Base-by-base conservation (phyloP, 192 early-diverging fungal genomes). In the Umbelopsis vinacea region DNA sequence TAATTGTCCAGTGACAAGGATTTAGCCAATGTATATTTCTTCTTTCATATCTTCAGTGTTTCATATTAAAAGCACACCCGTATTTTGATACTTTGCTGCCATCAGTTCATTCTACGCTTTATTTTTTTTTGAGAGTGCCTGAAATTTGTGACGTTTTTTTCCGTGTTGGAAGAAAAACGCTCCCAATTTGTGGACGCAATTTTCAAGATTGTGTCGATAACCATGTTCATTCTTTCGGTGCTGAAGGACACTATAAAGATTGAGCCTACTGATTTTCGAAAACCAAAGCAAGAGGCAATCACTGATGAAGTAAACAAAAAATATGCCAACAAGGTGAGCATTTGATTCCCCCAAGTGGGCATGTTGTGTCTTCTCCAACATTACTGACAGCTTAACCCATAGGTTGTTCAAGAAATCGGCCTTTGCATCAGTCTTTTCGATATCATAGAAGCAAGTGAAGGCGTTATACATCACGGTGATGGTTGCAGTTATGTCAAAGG, bases 291-390 rank as follows among this genome's bases (percentile, higher is more conserved):
- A 14, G 86, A 88, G 24, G 95, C 96, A 7, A 86, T 98, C 21
- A 89, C 89, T 23, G 92, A 96, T 70, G 93, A 93, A 75, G 84
- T 98, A 67, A 97, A 98, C 83, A 74, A 83, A 63, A 98, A 97
- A 77, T 98, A 94, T 73, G 85, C 96, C 73, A 98, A 98, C 86
- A 97, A 91, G 82, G 93, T 94, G 79, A 67, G 24, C 3, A 35
- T 11, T 50, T 50, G 22, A 21, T 17, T 33, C 23, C 43, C 17
- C 43, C 17, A 6, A 43, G 17, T 26, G 23, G 8, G 23, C 9
- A 17, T 21, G 38, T 40, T 8, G 40, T 17, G 52, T 55, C 17
- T 19, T 43, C 10, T n/a, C 7, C 23, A 10, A 6, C 35, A 70
- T 63, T 1, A 11, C 69, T 48, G 24, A 52, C 29, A 9, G n/a